phyloP scores from a whole-genome alignment of 257 asterid species.

The Leonotis leonurus region DNA sequence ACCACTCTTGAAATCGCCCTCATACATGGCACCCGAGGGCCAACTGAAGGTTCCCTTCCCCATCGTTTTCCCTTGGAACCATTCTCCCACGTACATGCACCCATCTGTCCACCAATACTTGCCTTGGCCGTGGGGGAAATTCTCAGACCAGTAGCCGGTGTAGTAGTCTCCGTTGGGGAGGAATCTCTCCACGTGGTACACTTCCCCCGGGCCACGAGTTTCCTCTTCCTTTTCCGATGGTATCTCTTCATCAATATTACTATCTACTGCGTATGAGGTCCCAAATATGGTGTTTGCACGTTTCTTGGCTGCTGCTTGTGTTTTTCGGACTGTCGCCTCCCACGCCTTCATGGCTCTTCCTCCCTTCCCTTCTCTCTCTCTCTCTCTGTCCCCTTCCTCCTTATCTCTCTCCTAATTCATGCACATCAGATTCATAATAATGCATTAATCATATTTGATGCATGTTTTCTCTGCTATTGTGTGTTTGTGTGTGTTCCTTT shows the following conservation, averaged over 20 bases:
- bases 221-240: conserved; percentile 40
- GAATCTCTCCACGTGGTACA: conserved; percentile 60
- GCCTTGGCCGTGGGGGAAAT: conserved; percentile 74
- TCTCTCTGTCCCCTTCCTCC: background rate
- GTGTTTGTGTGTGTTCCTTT: background rate
- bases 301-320: conserved; percentile 85
- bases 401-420: background rate
- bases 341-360: conserved; percentile 98
- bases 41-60: conserved; percentile 72
- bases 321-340: conserved; percentile 86
- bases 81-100: conserved; percentile 81
- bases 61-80: conserved; percentile 75
- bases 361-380: no score
- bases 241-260: conserved; percentile 27
- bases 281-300: conserved; percentile 81
- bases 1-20: conserved; percentile 85
- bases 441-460: background rate
- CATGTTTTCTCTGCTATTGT: no score
- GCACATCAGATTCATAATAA: no score
- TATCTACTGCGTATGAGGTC: conserved; percentile 33
- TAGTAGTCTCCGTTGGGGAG: conserved; percentile 86
- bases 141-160: conserved; percentile 69
- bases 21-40: conserved; percentile 84
- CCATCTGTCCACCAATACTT: conserved; percentile 97
- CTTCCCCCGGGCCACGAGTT: conserved; percentile 48